Percentiles rank a stretch among this genome's conserved stretches.
phyloP scores from a whole-genome alignment of 2,329 filamentous ascomycete genomes.

The Dactylellina drechsleri region DNA sequence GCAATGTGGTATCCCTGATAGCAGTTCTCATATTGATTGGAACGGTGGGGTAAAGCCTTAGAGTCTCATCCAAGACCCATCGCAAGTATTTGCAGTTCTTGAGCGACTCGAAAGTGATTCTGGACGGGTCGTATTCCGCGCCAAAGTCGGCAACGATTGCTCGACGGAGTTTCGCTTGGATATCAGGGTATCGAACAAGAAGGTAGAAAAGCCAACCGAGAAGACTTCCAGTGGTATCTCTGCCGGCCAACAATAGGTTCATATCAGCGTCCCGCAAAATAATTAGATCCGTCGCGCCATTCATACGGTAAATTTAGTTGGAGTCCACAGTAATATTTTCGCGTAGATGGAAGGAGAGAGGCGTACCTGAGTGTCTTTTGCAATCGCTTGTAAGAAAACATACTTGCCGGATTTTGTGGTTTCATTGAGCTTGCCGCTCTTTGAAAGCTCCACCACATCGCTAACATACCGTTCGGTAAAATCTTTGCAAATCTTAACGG shows the following conservation, averaged over 20 bases:
- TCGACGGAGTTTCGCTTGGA: constrained; percentile 73
- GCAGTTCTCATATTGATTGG: constrained; percentile 81
- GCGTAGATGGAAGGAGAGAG: background rate
- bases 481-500: constrained; percentile 57
- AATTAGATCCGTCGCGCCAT: constrained; percentile 63
- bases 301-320: background rate
- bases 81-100: constrained; percentile 87
- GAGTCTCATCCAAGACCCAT: constrained; percentile 77
- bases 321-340: background rate
- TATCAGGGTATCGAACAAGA: constrained; percentile 75
- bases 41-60: constrained; percentile 79
- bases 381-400: constrained; percentile 60
- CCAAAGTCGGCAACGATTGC: constrained; percentile 79
- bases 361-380: constrained; percentile 58
- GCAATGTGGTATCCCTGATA: constrained; percentile 78
- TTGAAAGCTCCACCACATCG: too few relatives aligned
- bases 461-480: constrained; percentile 54
- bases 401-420: constrained; percentile 60
- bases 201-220: constrained; percentile 87
- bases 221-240: constrained; percentile 85
- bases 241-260: constrained; percentile 81
- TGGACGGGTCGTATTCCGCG: constrained; percentile 65
- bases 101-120: constrained; percentile 78
- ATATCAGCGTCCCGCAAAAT: constrained; percentile 86
- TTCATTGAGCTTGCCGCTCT: too few relatives aligned